Percentiles rank a stretch among this genome's conserved stretches.
Evolutionary conservation across 2,329 filamentous ascomycete genomes (phyloP).

Genomic region (Microdochium nivale): DNA sequence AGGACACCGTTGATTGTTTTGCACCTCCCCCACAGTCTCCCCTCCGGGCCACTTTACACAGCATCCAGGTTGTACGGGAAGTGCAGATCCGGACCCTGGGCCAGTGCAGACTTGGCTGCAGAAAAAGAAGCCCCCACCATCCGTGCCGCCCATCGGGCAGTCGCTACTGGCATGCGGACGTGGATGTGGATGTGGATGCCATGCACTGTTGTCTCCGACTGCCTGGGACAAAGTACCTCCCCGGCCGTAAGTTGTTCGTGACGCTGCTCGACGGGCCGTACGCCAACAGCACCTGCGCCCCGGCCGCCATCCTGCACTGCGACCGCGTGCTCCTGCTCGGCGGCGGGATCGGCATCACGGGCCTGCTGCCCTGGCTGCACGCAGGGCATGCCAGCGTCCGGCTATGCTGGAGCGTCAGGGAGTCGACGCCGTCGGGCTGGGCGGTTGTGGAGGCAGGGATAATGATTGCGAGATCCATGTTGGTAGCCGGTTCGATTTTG

Average conservation of each 20-base stretch:
- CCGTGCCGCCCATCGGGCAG: too few species aligned
- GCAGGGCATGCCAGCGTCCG: background rate
- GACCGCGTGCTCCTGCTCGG: constrained; percentile 27
- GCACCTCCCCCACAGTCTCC: too few species aligned
- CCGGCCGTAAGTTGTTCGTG: constrained; percentile 13
- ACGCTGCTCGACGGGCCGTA: constrained; percentile 32
- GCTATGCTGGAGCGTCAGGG: background rate
- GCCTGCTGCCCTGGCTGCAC: constrained; percentile 20
- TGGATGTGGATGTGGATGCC: too few species aligned
- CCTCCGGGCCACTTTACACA: too few species aligned
- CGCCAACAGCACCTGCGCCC: constrained; percentile 14
- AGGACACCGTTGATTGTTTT: too few species aligned
- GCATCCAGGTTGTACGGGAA: too few species aligned
- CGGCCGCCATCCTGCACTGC: constrained; percentile 13
- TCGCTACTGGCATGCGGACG: too few species aligned
- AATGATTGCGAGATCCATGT: background rate
- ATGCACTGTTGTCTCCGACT: too few species aligned
- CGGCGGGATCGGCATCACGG: constrained; percentile 41
- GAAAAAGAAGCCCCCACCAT: too few species aligned
- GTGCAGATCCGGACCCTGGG: too few species aligned
- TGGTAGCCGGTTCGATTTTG: background rate
- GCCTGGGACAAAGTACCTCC: constrained; percentile 25
- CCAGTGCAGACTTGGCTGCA: too few species aligned
- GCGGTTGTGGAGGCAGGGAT: background rate
- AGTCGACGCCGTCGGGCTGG: background rate